Percentiles rank a stretch among this genome's conserved stretches.
Conservation (phyloP, 495 filamentous ascomycete species). For the Jackrogersella minutella region DNA sequence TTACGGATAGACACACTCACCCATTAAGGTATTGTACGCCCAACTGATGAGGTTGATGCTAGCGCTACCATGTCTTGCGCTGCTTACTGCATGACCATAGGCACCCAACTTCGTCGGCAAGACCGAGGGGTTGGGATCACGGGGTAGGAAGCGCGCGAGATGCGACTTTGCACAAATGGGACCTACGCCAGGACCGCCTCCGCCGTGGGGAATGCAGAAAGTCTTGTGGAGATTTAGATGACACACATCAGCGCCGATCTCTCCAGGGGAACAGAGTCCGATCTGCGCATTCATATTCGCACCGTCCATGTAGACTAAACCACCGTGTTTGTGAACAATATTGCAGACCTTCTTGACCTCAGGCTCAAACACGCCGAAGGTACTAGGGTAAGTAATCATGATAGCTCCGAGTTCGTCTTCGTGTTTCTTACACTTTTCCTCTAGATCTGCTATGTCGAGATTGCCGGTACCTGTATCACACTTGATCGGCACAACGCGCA, state of each 20-base stretch:
- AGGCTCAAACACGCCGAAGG: slow-evolving; percentile 96
- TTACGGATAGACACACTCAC: slow-evolving; percentile 44
- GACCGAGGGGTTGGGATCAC: slow-evolving; percentile 62
- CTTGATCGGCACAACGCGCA: slow-evolving; percentile 94
- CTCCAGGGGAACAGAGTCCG: slow-evolving; percentile 93
- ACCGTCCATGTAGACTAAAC: slow-evolving; percentile 99
- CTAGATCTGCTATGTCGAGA: slow-evolving; percentile 85
- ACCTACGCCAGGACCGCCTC: slow-evolving; percentile 93
- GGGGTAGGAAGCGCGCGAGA: slow-evolving; percentile 78
- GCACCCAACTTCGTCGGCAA: too few relatives aligned
- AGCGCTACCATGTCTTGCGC: slow-evolving; percentile 89
- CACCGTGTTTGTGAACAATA: slow-evolving; percentile 86
- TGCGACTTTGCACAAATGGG: slow-evolving; percentile 92
- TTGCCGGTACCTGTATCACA: slow-evolving; percentile 90
- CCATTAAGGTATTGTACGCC: slow-evolving; percentile 99
- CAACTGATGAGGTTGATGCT: slow-evolving; percentile 96
- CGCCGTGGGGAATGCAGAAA: slow-evolving; percentile 98
- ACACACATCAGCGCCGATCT: slow-evolving; percentile 98
- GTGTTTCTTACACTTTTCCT: slow-evolving; percentile 88
- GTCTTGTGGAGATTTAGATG: slow-evolving; percentile 99
- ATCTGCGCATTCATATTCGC: slow-evolving; percentile 99
- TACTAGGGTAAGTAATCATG: slow-evolving; percentile 99
- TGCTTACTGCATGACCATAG: slow-evolving; percentile 76
- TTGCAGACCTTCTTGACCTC: slow-evolving; percentile 85
- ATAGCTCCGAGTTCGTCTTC: slow-evolving; percentile 87